phyloP scores from a whole-genome alignment of 371 early-diverging fungal genomes.

The Circinella umbellata region DNA sequence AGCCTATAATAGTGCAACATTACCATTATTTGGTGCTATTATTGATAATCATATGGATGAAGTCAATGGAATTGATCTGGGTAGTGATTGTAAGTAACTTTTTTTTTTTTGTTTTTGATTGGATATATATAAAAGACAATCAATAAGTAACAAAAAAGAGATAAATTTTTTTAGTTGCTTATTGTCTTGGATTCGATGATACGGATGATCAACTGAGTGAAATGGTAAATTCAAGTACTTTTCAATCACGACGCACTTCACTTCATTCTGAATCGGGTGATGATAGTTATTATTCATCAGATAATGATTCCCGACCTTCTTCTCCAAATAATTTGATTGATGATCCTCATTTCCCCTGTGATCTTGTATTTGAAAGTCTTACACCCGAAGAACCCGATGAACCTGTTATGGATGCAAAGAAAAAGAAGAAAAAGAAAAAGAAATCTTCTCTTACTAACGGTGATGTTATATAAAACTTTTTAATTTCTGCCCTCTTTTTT shows the following conservation, averaged over 20 bases:
- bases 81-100: constrained; percentile 41
- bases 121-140: too few relatives aligned
- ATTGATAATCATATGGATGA: constrained; percentile 25
- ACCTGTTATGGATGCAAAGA: constrained; percentile 15
- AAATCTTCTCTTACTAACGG: not conserved
- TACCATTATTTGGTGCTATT: constrained; percentile 36
- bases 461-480: not conserved
- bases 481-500: too few relatives aligned
- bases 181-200: constrained; percentile 48
- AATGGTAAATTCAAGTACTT: constrained; percentile 3
- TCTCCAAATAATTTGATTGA: constrained; percentile 25
- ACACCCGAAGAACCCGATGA: constrained; percentile 29
- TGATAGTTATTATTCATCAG: constrained; percentile 22
- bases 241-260: constrained; percentile 24
- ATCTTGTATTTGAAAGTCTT: constrained; percentile 35
- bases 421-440: constrained; percentile 36
- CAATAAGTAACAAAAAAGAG: too few relatives aligned
- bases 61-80: constrained; percentile 38
- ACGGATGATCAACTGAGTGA: not conserved
- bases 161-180: constrained; percentile 35
- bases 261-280: constrained; percentile 28
- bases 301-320: constrained; percentile 18
- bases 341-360: constrained; percentile 18
- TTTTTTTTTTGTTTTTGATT: too few relatives aligned
- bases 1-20: constrained; percentile 34